phyloP scores from a whole-genome alignment of 2,329 filamentous ascomycete genomes.

The Huntiella omanensis region DNA sequence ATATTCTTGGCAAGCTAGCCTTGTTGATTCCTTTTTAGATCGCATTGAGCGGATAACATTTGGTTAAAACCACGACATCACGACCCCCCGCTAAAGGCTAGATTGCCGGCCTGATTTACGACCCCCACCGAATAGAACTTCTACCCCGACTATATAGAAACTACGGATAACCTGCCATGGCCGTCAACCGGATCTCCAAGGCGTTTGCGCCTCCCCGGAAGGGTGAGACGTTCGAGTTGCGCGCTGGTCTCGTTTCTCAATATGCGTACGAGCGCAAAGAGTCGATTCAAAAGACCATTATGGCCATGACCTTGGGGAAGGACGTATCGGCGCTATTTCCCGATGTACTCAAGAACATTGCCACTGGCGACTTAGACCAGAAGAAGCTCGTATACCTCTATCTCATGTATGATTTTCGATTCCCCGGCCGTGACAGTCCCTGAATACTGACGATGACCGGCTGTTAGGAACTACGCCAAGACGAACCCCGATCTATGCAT shows the following conservation, averaged over 20 bases:
- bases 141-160: neutral
- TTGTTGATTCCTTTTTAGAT: too few relatives aligned
- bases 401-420: conserved; percentile 50
- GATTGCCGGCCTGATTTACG: neutral
- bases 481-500: conserved; percentile 97
- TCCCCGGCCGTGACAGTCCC: neutral
- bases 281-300: conserved; percentile 98
- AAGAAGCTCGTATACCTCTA: conserved; percentile 99
- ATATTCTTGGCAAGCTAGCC: too few relatives aligned
- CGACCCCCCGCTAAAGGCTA: too few relatives aligned
- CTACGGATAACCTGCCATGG: conserved; percentile 34
- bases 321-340: conserved; percentile 95
- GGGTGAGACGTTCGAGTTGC: conserved; percentile 94
- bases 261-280: conserved; percentile 99
- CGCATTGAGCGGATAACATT: too few relatives aligned
- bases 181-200: conserved; percentile 87
- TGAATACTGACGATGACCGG: neutral
- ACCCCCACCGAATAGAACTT: neutral
- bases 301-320: conserved; percentile 98
- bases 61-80: too few relatives aligned
- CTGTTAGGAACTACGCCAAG: conserved; percentile 90
- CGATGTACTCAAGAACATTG: conserved; percentile 97
- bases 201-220: conserved; percentile 87
- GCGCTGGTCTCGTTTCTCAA: conserved; percentile 88
- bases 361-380: conserved; percentile 82